These are phyloP conservation scores for Syzygium aqueum DNA, from an alignment of 345 rosid genomes.

Conservation along the genomic window DNA sequence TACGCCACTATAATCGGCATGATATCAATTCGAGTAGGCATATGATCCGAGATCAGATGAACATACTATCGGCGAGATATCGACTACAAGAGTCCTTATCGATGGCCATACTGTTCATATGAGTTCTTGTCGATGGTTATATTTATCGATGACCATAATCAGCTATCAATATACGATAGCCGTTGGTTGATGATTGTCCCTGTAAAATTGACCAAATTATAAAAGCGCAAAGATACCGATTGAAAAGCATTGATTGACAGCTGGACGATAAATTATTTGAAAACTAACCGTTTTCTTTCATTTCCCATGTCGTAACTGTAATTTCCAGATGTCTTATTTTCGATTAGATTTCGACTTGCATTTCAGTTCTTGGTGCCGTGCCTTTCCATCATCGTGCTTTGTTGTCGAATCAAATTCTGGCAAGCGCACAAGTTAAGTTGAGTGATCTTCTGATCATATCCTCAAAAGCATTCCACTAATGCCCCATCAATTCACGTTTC, in stretches of 20 bases:
- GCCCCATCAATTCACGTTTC: not conserved
- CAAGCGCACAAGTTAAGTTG: not conserved
- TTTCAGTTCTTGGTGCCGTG: not conserved
- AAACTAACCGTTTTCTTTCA: not conserved
- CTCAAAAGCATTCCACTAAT: not conserved
- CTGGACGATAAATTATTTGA: not conserved
- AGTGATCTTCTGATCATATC: not conserved
- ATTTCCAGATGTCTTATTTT: not conserved
- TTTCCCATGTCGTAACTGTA: too few relatives aligned
- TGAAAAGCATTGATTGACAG: not conserved
- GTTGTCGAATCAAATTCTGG: not conserved
- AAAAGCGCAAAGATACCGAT: not conserved
- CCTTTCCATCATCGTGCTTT: too few relatives aligned
- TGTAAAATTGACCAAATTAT: not conserved
- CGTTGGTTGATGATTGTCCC: not conserved
- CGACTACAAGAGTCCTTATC: not conserved
- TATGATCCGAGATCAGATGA: not conserved
- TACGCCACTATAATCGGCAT: not conserved
- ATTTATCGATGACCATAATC: not conserved
- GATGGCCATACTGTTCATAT: not conserved
- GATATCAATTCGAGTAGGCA: not conserved
- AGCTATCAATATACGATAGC: rapidly evolving
- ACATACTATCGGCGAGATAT: not conserved
- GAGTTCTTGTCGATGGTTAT: too few relatives aligned
- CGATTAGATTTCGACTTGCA: not conserved